phyloP scores from a whole-genome alignment of 2,329 filamentous ascomycete species.

The Zelopaecilomyces penicillatus region DNA sequence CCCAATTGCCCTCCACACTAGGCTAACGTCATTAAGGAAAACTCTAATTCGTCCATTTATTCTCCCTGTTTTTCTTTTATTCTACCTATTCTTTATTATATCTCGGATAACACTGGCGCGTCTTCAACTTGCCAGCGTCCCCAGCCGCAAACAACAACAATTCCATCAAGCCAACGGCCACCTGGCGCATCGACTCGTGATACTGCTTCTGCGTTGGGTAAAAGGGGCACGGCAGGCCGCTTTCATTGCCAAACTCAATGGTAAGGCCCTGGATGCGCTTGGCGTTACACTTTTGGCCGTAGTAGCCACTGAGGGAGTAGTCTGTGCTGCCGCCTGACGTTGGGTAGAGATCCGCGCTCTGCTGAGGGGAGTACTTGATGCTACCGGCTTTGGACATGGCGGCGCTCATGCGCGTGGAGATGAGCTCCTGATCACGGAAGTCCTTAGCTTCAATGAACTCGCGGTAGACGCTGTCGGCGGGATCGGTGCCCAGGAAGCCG shows the following conservation, averaged over 20 bases:
- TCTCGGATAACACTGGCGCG: neutral
- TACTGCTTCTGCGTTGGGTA: conserved; percentile 37
- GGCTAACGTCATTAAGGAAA: too few relatives aligned
- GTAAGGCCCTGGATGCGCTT: conserved; percentile 35
- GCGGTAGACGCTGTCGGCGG: conserved; percentile 27
- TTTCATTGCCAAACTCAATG: conserved; percentile 36
- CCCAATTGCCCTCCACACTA: too few relatives aligned
- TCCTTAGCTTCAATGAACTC: conserved; percentile 37
- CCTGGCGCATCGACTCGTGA: conserved; percentile 35
- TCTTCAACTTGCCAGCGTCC: conserved; percentile 9
- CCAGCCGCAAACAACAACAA: conserved; percentile 25
- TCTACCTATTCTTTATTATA: too few relatives aligned
- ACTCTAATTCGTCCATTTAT: too few relatives aligned
- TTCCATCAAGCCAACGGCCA: conserved; percentile 40
- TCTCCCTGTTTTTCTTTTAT: too few relatives aligned
- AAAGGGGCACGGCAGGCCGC: conserved; percentile 27
- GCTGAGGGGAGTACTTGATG: conserved; percentile 28
- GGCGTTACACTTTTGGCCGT: conserved; percentile 22
- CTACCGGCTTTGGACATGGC: conserved; percentile 32
- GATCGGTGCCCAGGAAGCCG: conserved; percentile 33
- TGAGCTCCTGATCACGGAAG: conserved; percentile 21
- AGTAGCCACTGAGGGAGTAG: conserved; percentile 38
- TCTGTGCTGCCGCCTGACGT: conserved; percentile 39
- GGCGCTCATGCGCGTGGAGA: conserved; percentile 25
- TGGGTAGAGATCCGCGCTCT: conserved; percentile 35